phyloP scores from a whole-genome alignment of 352 stramenopile species.

The Phytopythium litorale region DNA sequence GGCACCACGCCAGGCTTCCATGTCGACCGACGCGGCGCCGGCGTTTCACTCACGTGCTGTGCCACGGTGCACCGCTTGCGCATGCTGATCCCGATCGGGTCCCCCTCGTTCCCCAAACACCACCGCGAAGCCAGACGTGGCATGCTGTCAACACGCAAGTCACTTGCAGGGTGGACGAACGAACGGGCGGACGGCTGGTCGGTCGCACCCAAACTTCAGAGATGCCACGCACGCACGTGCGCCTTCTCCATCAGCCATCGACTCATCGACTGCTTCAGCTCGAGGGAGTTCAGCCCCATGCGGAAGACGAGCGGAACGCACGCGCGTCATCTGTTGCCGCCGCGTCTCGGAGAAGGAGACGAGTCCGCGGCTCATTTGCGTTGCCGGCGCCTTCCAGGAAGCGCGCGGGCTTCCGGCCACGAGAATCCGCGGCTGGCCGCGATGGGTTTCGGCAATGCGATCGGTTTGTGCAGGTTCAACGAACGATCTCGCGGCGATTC shows the following conservation, averaged over 20 bases:
- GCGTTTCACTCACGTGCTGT: neutral
- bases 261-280: too few relatives aligned
- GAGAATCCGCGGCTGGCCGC: neutral
- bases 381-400: conserved; percentile 1
- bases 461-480: conserved; percentile 2
- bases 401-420: neutral
- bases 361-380: neutral
- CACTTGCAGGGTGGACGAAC: neutral
- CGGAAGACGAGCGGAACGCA: conserved; percentile 1
- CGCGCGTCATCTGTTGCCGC: neutral
- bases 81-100: neutral
- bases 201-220: neutral
- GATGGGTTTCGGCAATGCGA: conserved; percentile 6
- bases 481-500: neutral
- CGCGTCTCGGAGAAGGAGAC: neutral
- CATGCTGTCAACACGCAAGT: neutral
- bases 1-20: neutral
- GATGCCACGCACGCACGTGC: conserved; percentile 3
- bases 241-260: neutral
- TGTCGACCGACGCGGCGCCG: neutral
- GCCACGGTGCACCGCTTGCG: neutral
- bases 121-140: neutral
- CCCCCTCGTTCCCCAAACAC: too few relatives aligned
- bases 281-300: neutral
- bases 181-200: too few relatives aligned